Evolutionary conservation across 2,329 filamentous ascomycete genomes (phyloP), one percentile per base, ranked within the genome.

Genomic region (Verticillium nubilum): DNA sequence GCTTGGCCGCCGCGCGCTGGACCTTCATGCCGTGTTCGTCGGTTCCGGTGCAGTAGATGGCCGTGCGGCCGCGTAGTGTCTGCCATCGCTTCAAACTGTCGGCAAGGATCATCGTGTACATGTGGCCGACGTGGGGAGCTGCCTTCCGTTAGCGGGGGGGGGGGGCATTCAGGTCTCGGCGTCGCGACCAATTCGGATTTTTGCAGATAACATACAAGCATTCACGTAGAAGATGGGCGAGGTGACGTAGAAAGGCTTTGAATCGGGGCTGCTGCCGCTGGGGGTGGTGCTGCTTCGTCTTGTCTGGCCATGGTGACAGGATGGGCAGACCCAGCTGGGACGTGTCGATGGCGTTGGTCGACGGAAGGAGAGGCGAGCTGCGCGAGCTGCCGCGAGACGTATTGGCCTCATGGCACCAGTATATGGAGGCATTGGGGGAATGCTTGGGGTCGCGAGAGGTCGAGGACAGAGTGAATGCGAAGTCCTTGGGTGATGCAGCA

Each of bases 191-290:
- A n/a, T n/a, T n/a, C n/a, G n/a, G n/a, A n/a, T n/a, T n/a, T n/a
- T n/a, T n/a, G n/a, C n/a, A 31, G 2, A 57, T 29, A 58, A 65
- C 78, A 66, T 78, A 93, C 91, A 87, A 59, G 93, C 91, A 83
- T 99, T 99, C 78, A 99, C 95, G 75, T 99, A 99, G 79, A 98
- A 99, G 60, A 99, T 99, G 2, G 95, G 95, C 9, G 92, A 96
- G 5, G 95, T 98, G 68, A 97, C 82, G 79, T 98, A 99, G 78
- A 89, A 97, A 9, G 94, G 92, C 78, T 98, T 98, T 62, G 62
- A 47, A 23, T 42, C 12, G 28, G 42, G 4, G 19, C 17, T 9
- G 19, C 19, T 10, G 42, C 58, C 61, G 31, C 54, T 55, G 53
- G 50, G 50, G 19, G 56, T 60, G 58, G 56, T 64, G 56, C 52